These are phyloP conservation scores for Cladosporium velox DNA, from an alignment of 2,329 filamentous ascomycete genomes.

Conservation along the genomic window DNA sequence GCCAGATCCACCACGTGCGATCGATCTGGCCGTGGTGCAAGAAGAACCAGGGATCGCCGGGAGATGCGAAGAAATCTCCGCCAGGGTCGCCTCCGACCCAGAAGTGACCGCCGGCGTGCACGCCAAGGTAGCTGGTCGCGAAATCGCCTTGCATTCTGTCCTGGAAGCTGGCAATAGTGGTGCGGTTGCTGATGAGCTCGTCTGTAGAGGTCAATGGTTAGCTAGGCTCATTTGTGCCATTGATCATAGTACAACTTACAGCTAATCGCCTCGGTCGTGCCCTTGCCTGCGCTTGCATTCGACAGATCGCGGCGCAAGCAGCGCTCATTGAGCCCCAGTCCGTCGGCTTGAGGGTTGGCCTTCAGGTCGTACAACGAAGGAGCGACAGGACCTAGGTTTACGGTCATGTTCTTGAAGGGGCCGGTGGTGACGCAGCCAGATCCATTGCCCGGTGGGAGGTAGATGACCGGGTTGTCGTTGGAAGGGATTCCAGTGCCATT, in stretches of 20 bases:
- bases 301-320: slow-evolving; percentile 44
- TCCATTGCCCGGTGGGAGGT: slow-evolving; percentile 51
- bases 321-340: slow-evolving; percentile 36
- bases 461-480: slow-evolving; percentile 27
- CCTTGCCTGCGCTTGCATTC: slow-evolving; percentile 21
- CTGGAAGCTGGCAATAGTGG: slow-evolving; percentile 29
- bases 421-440: slow-evolving; percentile 56
- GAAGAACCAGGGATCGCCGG: slow-evolving; percentile 52
- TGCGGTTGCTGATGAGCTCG: slow-evolving; percentile 27
- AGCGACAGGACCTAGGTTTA: slow-evolving; percentile 53
- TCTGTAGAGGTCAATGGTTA: background rate
- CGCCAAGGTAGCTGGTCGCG: slow-evolving; percentile 28
- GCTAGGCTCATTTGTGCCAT: background rate
- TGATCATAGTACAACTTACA: slow-evolving; percentile 1
- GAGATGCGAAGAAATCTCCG: slow-evolving; percentile 48
- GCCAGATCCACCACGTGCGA: slow-evolving; percentile 54
- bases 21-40: slow-evolving; percentile 53
- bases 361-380: slow-evolving; percentile 37
- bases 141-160: slow-evolving; percentile 32
- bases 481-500: slow-evolving; percentile 44
- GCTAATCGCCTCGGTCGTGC: slow-evolving; percentile 25
- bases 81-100: slow-evolving; percentile 47
- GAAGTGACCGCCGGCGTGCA: slow-evolving; percentile 52
- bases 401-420: slow-evolving; percentile 51
- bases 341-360: slow-evolving; percentile 35